Evolutionary conservation across 768 basidiomycete species (phyloP).

Genomic region (Tulasnella sp.): DNA sequence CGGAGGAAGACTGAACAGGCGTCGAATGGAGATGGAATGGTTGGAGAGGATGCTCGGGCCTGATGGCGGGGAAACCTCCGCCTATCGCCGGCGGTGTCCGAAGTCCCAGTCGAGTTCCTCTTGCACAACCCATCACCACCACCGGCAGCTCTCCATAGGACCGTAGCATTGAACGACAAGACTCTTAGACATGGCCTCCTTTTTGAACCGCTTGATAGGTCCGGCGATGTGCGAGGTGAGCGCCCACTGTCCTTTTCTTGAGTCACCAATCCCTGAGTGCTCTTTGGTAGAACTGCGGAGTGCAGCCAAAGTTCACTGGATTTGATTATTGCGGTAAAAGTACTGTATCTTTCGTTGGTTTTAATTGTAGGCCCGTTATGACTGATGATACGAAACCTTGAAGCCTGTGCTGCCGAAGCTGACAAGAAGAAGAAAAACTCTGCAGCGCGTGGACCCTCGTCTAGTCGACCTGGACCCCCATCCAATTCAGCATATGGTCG

Average conservation of each 20-base stretch:
- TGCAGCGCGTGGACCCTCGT: neutral
- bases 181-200: neutral
- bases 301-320: neutral
- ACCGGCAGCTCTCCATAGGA: neutral
- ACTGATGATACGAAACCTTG: neutral
- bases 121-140: slow-evolving; percentile 6
- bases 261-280: neutral
- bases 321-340: slow-evolving; percentile 4
- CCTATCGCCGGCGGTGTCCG: slow-evolving; percentile 2
- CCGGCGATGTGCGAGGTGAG: neutral
- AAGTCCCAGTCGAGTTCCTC: neutral
- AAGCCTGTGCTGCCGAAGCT: neutral
- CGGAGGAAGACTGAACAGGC: neutral
- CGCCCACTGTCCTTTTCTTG: neutral
- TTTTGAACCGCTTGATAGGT: neutral
- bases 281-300: neutral
- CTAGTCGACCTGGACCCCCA: neutral
- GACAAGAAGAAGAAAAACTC: neutral
- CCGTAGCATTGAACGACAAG: neutral
- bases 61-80: neutral
- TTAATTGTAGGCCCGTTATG: neutral
- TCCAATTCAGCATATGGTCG: neutral
- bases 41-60: neutral
- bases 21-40: neutral
- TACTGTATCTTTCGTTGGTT: neutral